phyloP scores from a whole-genome alignment of 257 asterid species.

The Cordia subcordata region DNA sequence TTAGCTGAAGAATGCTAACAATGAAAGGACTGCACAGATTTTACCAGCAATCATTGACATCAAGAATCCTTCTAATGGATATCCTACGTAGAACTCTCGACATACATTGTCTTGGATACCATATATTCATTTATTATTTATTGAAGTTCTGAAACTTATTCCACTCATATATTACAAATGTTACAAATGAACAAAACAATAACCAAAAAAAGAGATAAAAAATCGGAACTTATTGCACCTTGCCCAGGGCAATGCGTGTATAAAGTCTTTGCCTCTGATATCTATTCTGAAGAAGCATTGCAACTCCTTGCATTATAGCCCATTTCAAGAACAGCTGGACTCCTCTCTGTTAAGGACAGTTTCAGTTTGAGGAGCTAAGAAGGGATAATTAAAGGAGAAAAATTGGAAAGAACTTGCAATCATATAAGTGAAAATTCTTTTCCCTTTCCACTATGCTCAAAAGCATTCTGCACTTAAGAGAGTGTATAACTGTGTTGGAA shows the following conservation, averaged over 20 bases:
- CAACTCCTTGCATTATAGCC: conserved; percentile 97
- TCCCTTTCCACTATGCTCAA: too few species aligned
- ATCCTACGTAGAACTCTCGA: too few species aligned
- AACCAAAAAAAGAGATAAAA: not conserved
- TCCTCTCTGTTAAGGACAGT: conserved; percentile 57
- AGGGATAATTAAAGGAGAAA: not conserved
- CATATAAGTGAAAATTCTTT: not conserved
- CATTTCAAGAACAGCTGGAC: conserved; percentile 71
- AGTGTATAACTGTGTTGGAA: not conserved
- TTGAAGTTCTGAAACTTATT: not conserved
- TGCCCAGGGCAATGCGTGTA: conserved; percentile 96
- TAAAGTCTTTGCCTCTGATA: conserved; percentile 94
- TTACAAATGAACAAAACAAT: not conserved
- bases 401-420: not conserved
- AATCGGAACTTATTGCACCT: conserved; percentile 34
- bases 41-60: not conserved
- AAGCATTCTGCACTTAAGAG: too few species aligned
- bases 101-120: too few species aligned
- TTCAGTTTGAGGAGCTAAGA: conserved; percentile 7
- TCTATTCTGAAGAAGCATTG: conserved; percentile 91
- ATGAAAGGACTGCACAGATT: conserved; percentile 5
- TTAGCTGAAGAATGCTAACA: conserved; percentile 1
- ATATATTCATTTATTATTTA: too few species aligned
- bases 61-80: too few species aligned
- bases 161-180: not conserved